Evolutionary conservation across 345 rosid genomes (phyloP), one percentile per base, ranked within the genome.

Genomic region (Lepidium didymum): DNA sequence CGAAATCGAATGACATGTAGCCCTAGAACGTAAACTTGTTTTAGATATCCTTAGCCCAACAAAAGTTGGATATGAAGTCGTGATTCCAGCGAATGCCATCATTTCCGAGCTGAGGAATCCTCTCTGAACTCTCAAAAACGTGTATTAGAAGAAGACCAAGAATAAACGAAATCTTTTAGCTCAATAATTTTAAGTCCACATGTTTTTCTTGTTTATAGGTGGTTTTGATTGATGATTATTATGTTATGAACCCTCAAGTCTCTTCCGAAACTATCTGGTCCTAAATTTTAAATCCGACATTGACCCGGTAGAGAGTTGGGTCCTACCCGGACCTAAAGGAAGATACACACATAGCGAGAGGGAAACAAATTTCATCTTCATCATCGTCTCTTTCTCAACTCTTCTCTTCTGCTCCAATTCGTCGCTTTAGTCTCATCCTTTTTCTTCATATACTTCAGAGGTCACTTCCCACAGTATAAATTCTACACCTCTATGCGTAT

Each of bases 71-170:
- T 64, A 50, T 7, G 42, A 73, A 38, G 78, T 41, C 1, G 81
- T 50, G 33, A 77, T 55, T 43, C 83, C 79, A 44, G 86, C 67
- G 57, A 81, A 70, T 37, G 87, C 86, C 89, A 84, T 86, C 14
- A 53, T 58, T 71, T 40, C 52, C 14, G 51, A 68, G 25, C 25
- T 1, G 27, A 41, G 31, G 7, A 55, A 12, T 31, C 35, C 35
- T 21, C 54, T 29, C 31, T 27, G 31, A 1, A 4, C 10, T 9
- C 27, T 29, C 34, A 2, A 14, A 70, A 51, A 35, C 75, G 68
- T 70, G 55, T 62, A 14, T 4, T 3, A 25, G 10, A 63, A 34
- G 29, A 36, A 45, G 64, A 66, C 40, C 41, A 59, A 44, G 5
- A 33, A 29, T 8, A 29, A 19, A n/a, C 34, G 41, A 29, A 64